phyloP scores from a whole-genome alignment of 441 rosid genomes.

The Euphorbia celastroides region DNA sequence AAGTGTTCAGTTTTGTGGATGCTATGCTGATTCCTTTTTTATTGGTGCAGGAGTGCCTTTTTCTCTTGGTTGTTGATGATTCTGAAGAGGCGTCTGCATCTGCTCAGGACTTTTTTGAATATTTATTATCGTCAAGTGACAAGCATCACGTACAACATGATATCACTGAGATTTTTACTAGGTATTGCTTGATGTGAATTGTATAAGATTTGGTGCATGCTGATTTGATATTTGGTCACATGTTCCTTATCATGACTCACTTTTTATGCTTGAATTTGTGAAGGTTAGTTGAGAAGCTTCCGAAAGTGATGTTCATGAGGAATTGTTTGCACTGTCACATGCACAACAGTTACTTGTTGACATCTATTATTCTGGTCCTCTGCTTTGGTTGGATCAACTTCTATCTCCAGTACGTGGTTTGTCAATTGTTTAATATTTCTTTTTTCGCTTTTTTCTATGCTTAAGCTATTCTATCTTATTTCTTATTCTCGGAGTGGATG shows the following conservation, averaged over 20 bases:
- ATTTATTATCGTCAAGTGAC: conserved; percentile 36
- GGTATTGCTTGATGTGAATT: conserved; percentile 42
- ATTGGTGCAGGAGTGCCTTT: conserved; percentile 76
- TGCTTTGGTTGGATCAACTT: conserved; percentile 58
- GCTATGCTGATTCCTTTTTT: conserved; percentile 15
- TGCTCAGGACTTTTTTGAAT: conserved; percentile 61
- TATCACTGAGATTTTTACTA: conserved; percentile 54
- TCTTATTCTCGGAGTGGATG: background rate
- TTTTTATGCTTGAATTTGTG: conserved; percentile 11
- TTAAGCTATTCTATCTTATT: background rate
- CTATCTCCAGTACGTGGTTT: conserved; percentile 72
- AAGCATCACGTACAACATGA: conserved; percentile 45
- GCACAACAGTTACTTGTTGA: conserved; percentile 72
- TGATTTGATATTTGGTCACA: conserved; percentile 2
- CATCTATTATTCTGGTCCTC: conserved; percentile 83
- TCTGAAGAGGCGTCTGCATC: conserved; percentile 56
- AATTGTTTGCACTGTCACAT: conserved; percentile 61
- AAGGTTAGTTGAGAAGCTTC: conserved; percentile 89
- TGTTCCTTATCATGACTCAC: conserved; percentile 15
- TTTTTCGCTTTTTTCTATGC: background rate
- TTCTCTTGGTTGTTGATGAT: conserved; percentile 74
- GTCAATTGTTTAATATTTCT: conserved; percentile 15
- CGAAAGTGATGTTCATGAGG: conserved; percentile 76
- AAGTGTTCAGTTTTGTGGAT: background rate
- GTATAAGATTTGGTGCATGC: conserved; percentile 14